phyloP scores from a whole-genome alignment of 192 early-diverging fungal species.

The Paraglomus occultum region DNA sequence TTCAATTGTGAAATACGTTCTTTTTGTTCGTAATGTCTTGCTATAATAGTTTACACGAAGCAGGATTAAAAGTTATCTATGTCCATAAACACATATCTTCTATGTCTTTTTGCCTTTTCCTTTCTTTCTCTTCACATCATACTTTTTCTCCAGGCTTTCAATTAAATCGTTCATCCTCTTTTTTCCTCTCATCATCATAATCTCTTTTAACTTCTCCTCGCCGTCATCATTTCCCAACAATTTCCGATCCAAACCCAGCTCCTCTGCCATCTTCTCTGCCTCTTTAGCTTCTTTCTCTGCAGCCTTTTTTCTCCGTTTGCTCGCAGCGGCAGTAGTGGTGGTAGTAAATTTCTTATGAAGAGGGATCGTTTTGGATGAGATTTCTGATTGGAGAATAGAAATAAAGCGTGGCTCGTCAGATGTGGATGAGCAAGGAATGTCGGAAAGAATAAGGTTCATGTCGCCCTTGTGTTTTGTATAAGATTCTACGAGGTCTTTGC shows the following conservation, averaged over 20 bases:
- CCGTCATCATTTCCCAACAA: conserved; percentile 41
- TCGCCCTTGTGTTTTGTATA: conserved; percentile 68
- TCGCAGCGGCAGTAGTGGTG: conserved; percentile 44
- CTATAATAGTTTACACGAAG: too few relatives aligned
- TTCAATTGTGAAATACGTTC: too few relatives aligned
- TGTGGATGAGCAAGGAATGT: conserved; percentile 57
- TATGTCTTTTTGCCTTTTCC: conserved; percentile 26
- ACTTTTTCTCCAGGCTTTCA: conserved; percentile 56
- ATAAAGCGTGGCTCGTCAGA: conserved; percentile 67
- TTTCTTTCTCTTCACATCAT: conserved; percentile 37
- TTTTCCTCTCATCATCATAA: conserved; percentile 52
- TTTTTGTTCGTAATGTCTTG: too few relatives aligned
- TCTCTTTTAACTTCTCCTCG: conserved; percentile 46
- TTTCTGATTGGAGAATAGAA: conserved; percentile 61
- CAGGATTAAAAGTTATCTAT: too few relatives aligned
- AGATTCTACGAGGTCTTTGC: conserved; percentile 60
- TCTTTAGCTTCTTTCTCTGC: conserved; percentile 61
- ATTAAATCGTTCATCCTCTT: conserved; percentile 55
- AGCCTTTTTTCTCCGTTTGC: conserved; percentile 49
- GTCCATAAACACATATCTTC: background rate
- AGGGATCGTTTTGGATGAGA: conserved; percentile 53
- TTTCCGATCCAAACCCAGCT: conserved; percentile 54
- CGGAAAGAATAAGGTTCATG: conserved; percentile 63
- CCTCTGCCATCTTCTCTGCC: conserved; percentile 55
- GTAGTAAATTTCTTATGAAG: conserved; percentile 53